Base-by-base conservation (phyloP, 305 asterid species). In the Solanum hybrid region DNA sequence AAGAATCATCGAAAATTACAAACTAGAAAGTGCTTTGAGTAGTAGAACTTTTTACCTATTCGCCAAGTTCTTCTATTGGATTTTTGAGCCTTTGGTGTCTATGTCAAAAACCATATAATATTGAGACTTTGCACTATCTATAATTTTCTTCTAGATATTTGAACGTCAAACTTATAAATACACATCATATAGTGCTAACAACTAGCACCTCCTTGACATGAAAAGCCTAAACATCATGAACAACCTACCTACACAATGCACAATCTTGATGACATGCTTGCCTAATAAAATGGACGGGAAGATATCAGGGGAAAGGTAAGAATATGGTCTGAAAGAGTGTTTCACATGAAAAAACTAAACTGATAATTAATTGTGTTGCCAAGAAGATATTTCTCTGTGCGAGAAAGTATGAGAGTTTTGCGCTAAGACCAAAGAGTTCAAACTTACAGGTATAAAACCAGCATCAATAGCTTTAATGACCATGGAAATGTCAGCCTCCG, bases 361-460 rank as follows among this genome's bases (percentile, higher is more conserved):
- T 83, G 73, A 17, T 13, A 26, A 0, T 1, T 37, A 82, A 83
- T 51, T 22, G 15, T n/a, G 37, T 34, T 29, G 39, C 88, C 75
- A 84, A 20, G 41, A 0, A 84, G 32, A 51, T 51, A 51, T 29
- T 31, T 84, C 0, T 83, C 0, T 6, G 88, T 51, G 76, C 2
- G 17, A 17, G 0, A 17, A 17, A 29, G 33, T 31, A 84, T 5
- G 41, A 31, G 39, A 8, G 75, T 32, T 81, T 84, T 27, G n/a
- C 0, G 7, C 76, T 84, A 51, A 41, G 29, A 29, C 27, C 76
- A 34, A 83, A 12, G 84, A 87, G 87, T 76, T 90, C 36, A 77
- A 91, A 94, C 98, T 94, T 92, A 97, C 99, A 89, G 99, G 99
- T 89, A 96, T 83, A 88, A 97, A 96, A 92, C 99, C 99, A 61